These are phyloP conservation scores for Eutypella sp. DNA, from an alignment of 2,329 filamentous ascomycete species.

Conservation along the genomic window DNA sequence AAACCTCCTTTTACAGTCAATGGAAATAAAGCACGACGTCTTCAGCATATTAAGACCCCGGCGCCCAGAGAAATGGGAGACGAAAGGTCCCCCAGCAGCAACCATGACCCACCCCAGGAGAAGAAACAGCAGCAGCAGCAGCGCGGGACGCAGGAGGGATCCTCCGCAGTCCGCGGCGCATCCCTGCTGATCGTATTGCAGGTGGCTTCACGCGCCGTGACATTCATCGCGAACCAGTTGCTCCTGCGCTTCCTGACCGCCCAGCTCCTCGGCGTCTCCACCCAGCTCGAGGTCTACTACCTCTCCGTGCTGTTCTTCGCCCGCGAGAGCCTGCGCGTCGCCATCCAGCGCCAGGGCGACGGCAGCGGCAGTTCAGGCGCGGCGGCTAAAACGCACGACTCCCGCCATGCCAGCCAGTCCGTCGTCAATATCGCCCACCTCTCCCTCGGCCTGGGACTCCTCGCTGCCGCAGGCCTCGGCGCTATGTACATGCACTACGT, in stretches of 20 bases:
- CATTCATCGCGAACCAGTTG: slow-evolving; percentile 87
- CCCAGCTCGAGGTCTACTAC: slow-evolving; percentile 89
- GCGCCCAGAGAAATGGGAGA: not conserved
- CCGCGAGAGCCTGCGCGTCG: slow-evolving; percentile 84
- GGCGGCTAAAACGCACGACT: slow-evolving; percentile 18
- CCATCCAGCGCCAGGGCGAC: slow-evolving; percentile 70
- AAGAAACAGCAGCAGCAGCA: not conserved
- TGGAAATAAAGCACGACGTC: not conserved
- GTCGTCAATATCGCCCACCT: slow-evolving; percentile 87
- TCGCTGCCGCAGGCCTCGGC: slow-evolving; percentile 60
- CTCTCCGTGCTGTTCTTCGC: slow-evolving; percentile 93
- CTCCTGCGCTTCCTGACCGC: slow-evolving; percentile 86
- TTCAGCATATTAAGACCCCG: not conserved
- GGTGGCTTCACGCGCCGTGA: slow-evolving; percentile 78
- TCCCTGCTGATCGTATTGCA: slow-evolving; percentile 85
- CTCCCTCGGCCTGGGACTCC: slow-evolving; percentile 62
- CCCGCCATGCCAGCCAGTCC: slow-evolving; percentile 54
- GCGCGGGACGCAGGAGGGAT: too few species aligned
- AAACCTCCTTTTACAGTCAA: not conserved
- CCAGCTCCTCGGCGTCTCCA: slow-evolving; percentile 74
- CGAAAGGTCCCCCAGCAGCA: not conserved
- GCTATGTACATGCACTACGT: slow-evolving; percentile 60
- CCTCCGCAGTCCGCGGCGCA: slow-evolving; percentile 60
- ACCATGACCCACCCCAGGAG: not conserved
- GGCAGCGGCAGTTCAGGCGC: slow-evolving; percentile 12